phyloP scores from a whole-genome alignment of 2,329 filamentous ascomycete species.

The Gnomoniopsis sp. region DNA sequence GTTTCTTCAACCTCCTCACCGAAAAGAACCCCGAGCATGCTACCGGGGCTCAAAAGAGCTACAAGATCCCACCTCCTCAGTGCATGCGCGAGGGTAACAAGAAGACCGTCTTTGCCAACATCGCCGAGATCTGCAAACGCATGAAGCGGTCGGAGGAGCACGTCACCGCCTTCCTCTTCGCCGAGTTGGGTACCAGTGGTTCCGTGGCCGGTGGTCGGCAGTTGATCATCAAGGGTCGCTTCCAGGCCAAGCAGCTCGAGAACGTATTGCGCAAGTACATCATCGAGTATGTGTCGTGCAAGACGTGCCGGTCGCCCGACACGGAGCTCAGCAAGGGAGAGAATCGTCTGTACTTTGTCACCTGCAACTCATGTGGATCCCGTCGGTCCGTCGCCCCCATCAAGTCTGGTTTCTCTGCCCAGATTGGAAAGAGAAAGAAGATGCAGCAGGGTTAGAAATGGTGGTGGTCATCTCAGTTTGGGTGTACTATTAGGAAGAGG shows the following conservation, averaged over 20 bases:
- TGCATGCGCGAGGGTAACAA: slow-evolving; percentile 99
- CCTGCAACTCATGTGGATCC: slow-evolving; percentile 83
- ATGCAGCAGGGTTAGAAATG: slow-evolving; percentile 66
- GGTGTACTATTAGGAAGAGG: not conserved
- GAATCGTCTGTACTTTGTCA: slow-evolving; percentile 98
- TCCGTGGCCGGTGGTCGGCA: slow-evolving; percentile 90
- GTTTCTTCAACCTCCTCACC: slow-evolving; percentile 93
- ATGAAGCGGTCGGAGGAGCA: slow-evolving; percentile 99
- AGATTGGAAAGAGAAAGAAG: slow-evolving; percentile 98
- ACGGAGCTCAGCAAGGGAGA: slow-evolving; percentile 98
- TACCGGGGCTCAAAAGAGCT: slow-evolving; percentile 83
- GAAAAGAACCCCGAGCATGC: slow-evolving; percentile 97
- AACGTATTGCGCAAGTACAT: slow-evolving; percentile 95
- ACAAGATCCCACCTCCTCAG: slow-evolving; percentile 98
- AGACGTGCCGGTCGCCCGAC: slow-evolving; percentile 92
- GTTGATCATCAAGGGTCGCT: slow-evolving; percentile 97
- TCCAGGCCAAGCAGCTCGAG: slow-evolving; percentile 99
- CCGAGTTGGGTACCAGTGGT: slow-evolving; percentile 95
- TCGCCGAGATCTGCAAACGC: slow-evolving; percentile 96
- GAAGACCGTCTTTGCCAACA: slow-evolving; percentile 99
- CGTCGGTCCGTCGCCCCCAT: slow-evolving; percentile 91
- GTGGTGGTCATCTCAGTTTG: not conserved
- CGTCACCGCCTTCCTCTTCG: slow-evolving; percentile 94
- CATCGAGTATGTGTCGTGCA: slow-evolving; percentile 95
- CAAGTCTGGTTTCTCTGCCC: slow-evolving; percentile 99